phyloP scores from a whole-genome alignment of 768 basidiomycete species.

The Boletus patriciae region DNA sequence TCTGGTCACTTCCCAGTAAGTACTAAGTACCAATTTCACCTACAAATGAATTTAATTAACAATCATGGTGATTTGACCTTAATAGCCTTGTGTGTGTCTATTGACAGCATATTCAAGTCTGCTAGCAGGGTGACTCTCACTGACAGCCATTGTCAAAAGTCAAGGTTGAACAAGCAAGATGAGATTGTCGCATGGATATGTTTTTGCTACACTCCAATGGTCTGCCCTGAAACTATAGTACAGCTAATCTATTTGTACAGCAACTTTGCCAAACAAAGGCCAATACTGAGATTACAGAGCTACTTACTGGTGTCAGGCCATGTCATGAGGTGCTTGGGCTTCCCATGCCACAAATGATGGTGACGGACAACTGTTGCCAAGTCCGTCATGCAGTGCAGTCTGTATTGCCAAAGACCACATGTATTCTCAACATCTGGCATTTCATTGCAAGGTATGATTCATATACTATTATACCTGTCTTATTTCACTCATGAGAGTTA shows the following conservation, averaged over 20 bases:
- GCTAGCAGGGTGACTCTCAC: slow-evolving; percentile 13
- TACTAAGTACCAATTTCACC: no score
- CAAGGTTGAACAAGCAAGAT: no score
- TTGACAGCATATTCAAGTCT: slow-evolving; percentile 19
- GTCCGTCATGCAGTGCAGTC: no score
- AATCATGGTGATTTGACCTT: no score
- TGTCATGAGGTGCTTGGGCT: background rate
- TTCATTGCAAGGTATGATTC: background rate
- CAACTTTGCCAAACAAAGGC: background rate
- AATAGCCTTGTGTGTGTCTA: no score
- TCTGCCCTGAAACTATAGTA: no score
- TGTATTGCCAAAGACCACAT: no score
- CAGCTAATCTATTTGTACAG: background rate
- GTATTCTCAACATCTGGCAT: no score
- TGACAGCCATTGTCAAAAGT: no score
- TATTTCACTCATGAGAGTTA: background rate
- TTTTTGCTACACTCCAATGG: no score
- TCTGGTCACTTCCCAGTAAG: background rate
- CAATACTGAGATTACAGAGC: background rate
- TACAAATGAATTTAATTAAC: no score
- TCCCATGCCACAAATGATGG: slow-evolving; percentile 12
- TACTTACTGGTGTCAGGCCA: background rate
- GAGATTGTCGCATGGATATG: no score
- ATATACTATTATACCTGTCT: background rate
- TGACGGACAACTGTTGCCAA: background rate